Conservation (phyloP, 495 filamentous ascomycete genomes). For the Aspergillus carlsbadensis region DNA sequence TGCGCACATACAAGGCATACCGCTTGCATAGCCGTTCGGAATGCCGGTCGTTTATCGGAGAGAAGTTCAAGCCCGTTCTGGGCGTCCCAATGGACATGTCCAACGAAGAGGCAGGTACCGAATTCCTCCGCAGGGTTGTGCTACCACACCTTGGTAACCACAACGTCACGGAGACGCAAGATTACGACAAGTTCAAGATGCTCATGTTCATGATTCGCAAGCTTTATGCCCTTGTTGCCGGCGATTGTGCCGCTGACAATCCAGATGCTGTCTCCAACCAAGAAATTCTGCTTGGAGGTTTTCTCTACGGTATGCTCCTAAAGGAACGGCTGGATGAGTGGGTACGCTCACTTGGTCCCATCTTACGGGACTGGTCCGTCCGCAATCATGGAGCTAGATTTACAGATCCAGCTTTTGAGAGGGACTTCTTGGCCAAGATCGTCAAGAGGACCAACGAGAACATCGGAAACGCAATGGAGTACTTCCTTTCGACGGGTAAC, state of each 20-base stretch:
- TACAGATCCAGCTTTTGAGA: constrained; percentile 66
- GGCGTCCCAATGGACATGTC: constrained; percentile 75
- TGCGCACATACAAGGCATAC: constrained; percentile 92
- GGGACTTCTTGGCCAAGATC: constrained; percentile 75
- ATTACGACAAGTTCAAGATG: constrained; percentile 91
- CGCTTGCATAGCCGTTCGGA: constrained; percentile 72
- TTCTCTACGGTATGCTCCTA: constrained; percentile 89
- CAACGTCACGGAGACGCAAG: constrained; percentile 75
- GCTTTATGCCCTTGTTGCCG: constrained; percentile 86
- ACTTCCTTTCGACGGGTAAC: constrained; percentile 96
- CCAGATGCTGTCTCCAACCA: constrained; percentile 95
- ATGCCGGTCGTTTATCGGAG: constrained; percentile 79
- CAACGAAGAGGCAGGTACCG: constrained; percentile 82
- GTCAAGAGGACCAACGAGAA: constrained; percentile 83
- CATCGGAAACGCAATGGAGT: constrained; percentile 80
- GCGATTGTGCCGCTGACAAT: constrained; percentile 90
- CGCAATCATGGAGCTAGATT: constrained; percentile 63
- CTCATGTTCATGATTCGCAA: constrained; percentile 95
- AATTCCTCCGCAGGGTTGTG: constrained; percentile 87
- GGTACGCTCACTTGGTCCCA: constrained; percentile 61
- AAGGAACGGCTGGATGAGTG: constrained; percentile 94
- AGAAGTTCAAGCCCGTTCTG: constrained; percentile 85
- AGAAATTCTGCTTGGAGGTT: constrained; percentile 88
- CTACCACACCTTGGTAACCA: constrained; percentile 84
- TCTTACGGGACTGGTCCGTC: constrained; percentile 67